These are phyloP conservation scores for Eucommia ulmoides DNA, from an alignment of 257 asterid species.

Conservation along the genomic window DNA sequence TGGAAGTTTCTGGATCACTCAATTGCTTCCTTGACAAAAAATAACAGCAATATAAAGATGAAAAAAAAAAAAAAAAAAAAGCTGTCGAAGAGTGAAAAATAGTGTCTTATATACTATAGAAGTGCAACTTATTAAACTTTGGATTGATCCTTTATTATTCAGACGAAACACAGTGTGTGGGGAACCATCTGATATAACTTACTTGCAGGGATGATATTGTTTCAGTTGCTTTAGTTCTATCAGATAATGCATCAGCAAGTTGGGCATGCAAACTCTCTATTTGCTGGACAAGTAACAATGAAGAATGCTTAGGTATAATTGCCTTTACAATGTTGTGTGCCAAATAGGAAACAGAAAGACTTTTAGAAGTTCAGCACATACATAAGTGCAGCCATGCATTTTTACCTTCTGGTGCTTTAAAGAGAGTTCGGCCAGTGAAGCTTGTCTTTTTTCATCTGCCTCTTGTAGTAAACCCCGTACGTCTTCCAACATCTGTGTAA, in stretches of 20 bases:
- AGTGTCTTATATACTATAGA: too few relatives aligned
- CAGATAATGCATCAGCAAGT: conserved; percentile 66
- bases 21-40: conserved; percentile 1
- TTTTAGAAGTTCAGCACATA: conserved; percentile 10
- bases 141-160: background rate
- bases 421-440: conserved; percentile 65
- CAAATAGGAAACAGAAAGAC: background rate
- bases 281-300: conserved; percentile 40
- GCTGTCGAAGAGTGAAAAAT: too few relatives aligned
- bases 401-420: conserved; percentile 81
- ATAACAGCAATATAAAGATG: background rate
- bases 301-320: conserved; percentile 9
- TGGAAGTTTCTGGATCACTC: conserved; percentile 7
- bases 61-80: too few relatives aligned
- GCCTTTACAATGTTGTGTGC: background rate
- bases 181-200: conserved; percentile 19
- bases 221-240: conserved; percentile 73
- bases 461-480: conserved; percentile 47
- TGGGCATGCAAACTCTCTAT: conserved; percentile 78
- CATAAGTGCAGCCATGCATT: conserved; percentile 7
- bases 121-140: background rate
- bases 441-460: conserved; percentile 77
- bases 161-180: conserved; percentile 1
- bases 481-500: conserved; percentile 65
- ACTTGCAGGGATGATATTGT: conserved; percentile 80